Percentiles rank a stretch among this genome's conserved stretches.
phyloP scores from a whole-genome alignment of 1,284 basidiomycete genomes.

The Ustilago crameri region DNA sequence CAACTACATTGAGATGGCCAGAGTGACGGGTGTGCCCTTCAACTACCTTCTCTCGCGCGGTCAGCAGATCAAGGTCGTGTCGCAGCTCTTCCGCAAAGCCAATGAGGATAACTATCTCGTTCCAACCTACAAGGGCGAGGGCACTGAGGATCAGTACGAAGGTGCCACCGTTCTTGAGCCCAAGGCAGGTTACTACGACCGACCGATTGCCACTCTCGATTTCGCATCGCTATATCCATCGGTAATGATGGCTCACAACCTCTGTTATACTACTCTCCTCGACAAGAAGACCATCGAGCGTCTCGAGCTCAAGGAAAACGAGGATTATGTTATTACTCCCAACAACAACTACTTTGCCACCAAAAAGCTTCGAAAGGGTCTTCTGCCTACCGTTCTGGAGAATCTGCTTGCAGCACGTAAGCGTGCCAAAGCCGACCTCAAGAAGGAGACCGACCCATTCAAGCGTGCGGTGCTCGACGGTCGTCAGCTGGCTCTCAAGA shows the following conservation, averaged over 20 bases:
- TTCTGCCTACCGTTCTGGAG: conserved; percentile 65
- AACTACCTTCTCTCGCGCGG: conserved; percentile 67
- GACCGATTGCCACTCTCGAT: conserved; percentile 66
- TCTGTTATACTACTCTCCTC: conserved; percentile 67
- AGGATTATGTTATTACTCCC: conserved; percentile 66
- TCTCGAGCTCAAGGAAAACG: conserved; percentile 57
- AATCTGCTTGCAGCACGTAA: conserved; percentile 64
- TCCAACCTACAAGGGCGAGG: conserved; percentile 65
- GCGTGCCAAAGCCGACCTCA: conserved; percentile 66
- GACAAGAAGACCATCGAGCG: conserved; percentile 65
- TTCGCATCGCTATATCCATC: conserved; percentile 68
- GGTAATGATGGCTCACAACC: conserved; percentile 68
- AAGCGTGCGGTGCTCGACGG: conserved; percentile 67
- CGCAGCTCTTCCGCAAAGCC: conserved; percentile 67
- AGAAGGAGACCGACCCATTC: conserved; percentile 67
- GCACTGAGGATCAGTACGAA: conserved; percentile 67
- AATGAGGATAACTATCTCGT: conserved; percentile 66
- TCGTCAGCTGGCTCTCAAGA: conserved; percentile 66
- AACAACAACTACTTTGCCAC: conserved; percentile 68
- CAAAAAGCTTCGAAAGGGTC: conserved; percentile 59
- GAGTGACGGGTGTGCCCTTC: conserved; percentile 68
- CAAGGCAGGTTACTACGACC: conserved; percentile 67
- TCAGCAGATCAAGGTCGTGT: conserved; percentile 68
- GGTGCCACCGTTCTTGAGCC: conserved; percentile 67
- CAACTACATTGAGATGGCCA: conserved; percentile 68